Conservation (phyloP, 345 rosid genomes). For the Aquilaria yunnanensis region DNA sequence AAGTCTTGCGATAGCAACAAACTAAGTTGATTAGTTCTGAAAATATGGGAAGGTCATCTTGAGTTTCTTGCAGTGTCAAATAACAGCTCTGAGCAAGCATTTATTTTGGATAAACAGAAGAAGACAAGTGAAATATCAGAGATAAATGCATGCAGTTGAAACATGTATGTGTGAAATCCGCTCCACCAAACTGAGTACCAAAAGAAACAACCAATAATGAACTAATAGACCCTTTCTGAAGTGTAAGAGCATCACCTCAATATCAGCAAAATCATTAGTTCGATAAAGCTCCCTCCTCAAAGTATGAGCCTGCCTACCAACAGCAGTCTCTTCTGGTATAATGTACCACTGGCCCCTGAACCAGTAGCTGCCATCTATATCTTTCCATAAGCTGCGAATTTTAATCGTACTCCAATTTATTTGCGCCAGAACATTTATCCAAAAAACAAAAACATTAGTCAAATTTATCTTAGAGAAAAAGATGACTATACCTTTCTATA, state of each 20-base stretch:
- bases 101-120: too few relatives aligned
- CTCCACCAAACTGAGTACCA: too few relatives aligned
- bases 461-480: not conserved
- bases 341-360: slow-evolving; percentile 72
- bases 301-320: slow-evolving; percentile 79
- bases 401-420: slow-evolving; percentile 2
- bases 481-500: slow-evolving; percentile 52
- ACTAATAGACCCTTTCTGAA: too few relatives aligned
- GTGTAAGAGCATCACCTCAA: slow-evolving; percentile 42
- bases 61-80: too few relatives aligned
- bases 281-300: slow-evolving; percentile 73
- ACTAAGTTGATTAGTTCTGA: too few relatives aligned
- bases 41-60: too few relatives aligned
- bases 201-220: too few relatives aligned
- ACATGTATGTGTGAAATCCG: too few relatives aligned
- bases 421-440: not conserved
- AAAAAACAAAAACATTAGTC: not conserved
- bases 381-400: slow-evolving; percentile 70
- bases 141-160: too few relatives aligned
- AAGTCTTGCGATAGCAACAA: too few relatives aligned
- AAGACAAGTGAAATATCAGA: too few relatives aligned
- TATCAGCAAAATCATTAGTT: slow-evolving; percentile 75
- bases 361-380: slow-evolving; percentile 62
- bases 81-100: too few relatives aligned
- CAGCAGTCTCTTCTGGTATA: slow-evolving; percentile 86